These are phyloP conservation scores for Moesziomyces antarcticus DNA, from an alignment of 1,284 basidiomycete genomes.

Conservation along the genomic window DNA sequence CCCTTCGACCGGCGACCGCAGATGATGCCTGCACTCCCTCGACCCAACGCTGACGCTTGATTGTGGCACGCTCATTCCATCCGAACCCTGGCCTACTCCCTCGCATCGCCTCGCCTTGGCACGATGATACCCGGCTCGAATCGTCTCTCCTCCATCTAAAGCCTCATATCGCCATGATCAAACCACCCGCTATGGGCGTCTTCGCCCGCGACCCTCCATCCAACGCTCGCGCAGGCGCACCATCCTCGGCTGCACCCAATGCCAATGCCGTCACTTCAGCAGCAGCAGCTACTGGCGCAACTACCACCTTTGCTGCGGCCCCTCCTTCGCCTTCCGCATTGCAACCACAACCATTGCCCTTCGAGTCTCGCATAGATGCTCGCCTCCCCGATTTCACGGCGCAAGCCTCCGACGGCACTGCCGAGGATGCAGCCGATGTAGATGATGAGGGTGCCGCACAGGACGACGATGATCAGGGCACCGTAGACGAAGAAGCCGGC, in stretches of 20 bases:
- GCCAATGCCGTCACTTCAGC: no score
- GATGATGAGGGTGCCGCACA: conserved; percentile 29
- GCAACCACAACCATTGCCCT: conserved; percentile 3
- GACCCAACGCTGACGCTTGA: background rate
- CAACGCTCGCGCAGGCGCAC: conserved; percentile 7
- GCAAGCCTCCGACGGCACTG: conserved; percentile 2
- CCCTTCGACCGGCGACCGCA: no score
- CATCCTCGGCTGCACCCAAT: conserved; percentile 1
- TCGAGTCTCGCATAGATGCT: background rate
- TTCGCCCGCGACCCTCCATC: conserved; percentile 44
- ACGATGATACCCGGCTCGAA: background rate
- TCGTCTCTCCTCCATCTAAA: background rate
- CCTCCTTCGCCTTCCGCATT: background rate
- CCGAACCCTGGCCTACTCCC: background rate
- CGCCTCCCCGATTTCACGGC: background rate
- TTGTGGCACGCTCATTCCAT: background rate
- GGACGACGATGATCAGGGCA: conserved; percentile 56
- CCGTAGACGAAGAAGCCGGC: conserved; percentile 59
- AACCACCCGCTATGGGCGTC: conserved; percentile 49
- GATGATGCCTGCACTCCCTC: background rate
- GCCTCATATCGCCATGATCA: conserved; percentile 25
- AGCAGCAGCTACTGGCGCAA: background rate
- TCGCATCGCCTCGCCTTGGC: background rate
- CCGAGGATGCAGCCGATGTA: conserved; percentile 19
- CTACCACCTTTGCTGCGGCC: background rate